Conservation (phyloP, 495 filamentous ascomycete genomes). For the Tuber magnatum region DNA sequence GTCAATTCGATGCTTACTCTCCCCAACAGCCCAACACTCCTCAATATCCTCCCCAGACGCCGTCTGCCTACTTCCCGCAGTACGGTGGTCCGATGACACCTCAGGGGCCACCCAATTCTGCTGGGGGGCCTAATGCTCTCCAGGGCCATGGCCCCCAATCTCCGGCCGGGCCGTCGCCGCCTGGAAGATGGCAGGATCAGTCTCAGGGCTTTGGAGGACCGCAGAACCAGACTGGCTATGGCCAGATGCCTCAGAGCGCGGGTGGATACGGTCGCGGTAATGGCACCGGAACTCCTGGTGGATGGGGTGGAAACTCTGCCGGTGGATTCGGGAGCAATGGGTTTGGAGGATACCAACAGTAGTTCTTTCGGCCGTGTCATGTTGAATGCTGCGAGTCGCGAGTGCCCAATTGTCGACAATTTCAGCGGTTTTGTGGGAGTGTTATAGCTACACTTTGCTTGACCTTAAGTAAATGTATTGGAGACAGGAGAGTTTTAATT, state of each 20-base stretch:
- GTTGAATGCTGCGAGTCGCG: neutral
- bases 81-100: conserved; percentile 77
- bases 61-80: conserved; percentile 85
- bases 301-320: conserved; percentile 62
- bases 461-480: neutral
- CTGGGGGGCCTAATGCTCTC: conserved; percentile 34
- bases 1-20: conserved; percentile 74
- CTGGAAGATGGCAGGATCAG: conserved; percentile 52
- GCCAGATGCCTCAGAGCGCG: conserved; percentile 58
- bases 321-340: conserved; percentile 47
- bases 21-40: conserved; percentile 67
- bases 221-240: conserved; percentile 49
- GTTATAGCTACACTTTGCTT: conserved; percentile 5
- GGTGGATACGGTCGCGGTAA: conserved; percentile 80
- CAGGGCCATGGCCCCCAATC: conserved; percentile 44
- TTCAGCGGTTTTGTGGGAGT: conserved; percentile 3
- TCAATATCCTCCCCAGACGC: conserved; percentile 60
- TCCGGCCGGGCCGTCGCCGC: conserved; percentile 48
- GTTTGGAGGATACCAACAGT: conserved; percentile 56
- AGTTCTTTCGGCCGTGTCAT: conserved; percentile 20
- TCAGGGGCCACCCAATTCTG: conserved; percentile 49
- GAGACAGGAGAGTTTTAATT: conserved; percentile 3
- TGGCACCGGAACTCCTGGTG: conserved; percentile 62
- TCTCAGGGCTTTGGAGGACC: conserved; percentile 55
- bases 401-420: neutral